Conservation (phyloP, 306 rosid genomes). For the Herpetospermum pedunculosum region DNA sequence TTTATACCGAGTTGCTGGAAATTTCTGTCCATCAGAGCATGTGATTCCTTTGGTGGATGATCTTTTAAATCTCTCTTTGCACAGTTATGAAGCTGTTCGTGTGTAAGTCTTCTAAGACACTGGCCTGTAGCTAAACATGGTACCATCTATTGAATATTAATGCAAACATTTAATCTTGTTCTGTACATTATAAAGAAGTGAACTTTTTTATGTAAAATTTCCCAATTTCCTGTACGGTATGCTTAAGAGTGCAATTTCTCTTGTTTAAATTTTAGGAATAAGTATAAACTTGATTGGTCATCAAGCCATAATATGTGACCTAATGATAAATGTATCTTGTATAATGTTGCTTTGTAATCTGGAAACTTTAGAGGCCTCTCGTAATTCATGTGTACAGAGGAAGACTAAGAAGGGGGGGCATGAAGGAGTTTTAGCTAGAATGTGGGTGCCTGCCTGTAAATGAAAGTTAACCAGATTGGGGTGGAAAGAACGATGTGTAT, state of each 20-base stretch:
- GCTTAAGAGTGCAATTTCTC: background rate
- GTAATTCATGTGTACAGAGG: background rate
- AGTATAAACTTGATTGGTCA: background rate
- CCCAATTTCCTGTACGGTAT: background rate
- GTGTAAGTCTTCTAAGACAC: slow-evolving; percentile 45
- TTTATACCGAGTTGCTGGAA: slow-evolving; percentile 62
- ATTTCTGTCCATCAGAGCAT: slow-evolving; percentile 61
- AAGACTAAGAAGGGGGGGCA: background rate
- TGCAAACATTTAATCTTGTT: background rate
- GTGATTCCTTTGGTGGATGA: slow-evolving; percentile 74
- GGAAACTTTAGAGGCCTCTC: background rate
- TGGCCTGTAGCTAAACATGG: background rate
- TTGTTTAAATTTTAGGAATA: background rate
- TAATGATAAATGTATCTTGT: background rate
- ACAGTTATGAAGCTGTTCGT: slow-evolving; percentile 94
- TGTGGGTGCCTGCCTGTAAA: background rate
- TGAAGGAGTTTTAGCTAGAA: background rate
- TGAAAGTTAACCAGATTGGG: background rate
- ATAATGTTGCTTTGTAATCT: background rate
- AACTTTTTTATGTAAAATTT: background rate
- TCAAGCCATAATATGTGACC: background rate
- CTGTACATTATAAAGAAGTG: background rate
- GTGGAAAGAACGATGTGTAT: background rate
- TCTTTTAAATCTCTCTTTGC: slow-evolving; percentile 62
- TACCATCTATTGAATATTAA: background rate